Evolutionary conservation across 2,329 filamentous ascomycete species (phyloP), one percentile per base, ranked within the genome.

Genomic region (Pseudogymnoascus sp.): DNA sequence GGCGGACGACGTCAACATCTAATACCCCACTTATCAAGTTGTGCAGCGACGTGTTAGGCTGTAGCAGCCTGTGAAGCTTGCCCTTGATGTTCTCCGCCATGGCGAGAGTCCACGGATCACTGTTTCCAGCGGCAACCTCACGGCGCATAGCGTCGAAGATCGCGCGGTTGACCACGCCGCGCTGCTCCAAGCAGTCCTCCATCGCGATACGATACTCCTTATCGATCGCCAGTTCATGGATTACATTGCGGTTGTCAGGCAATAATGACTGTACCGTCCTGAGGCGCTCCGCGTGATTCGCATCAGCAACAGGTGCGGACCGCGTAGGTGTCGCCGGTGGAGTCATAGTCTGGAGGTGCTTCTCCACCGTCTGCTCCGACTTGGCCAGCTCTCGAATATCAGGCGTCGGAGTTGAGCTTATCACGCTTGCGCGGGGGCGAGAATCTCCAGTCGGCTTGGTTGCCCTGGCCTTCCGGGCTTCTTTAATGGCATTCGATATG

Each of bases 201-300:
- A 79, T 76, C 2, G 89, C 86, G 53, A 93, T 86, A 59, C 87
- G 84, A 72, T 88, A 93, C 68, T 91, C 86, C 68, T 85, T 87
- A 74, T 93, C 89, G 67, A 94, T 88, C 7, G 89, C 87, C 50
- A 94, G 77, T 75, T 93, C 90, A 71, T 93, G 90, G 0, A 91
- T 86, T 14, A 93, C 79, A 10, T 89, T 77, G 25, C 90, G 82
- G 69, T 93, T 94, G 64, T 87, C 83, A 0, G 89, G 90, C 53
- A 92, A 78, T 1, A 78, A 73, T 2, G 82, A 82, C 66, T 81
- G 67, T 7, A 68, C 66, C 38, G 65, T 67, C 38, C 71, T 66
- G 8, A 74, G 61, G 14, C 66, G 67, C 40, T 74, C 72, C 12
- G 70, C 70, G 62, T 69, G 59, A 2, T 25, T 59, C 4, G 69